These are phyloP conservation scores for Ceratocystis eucalypticola DNA, from an alignment of 2,329 filamentous ascomycete species.

Conservation along the genomic window DNA sequence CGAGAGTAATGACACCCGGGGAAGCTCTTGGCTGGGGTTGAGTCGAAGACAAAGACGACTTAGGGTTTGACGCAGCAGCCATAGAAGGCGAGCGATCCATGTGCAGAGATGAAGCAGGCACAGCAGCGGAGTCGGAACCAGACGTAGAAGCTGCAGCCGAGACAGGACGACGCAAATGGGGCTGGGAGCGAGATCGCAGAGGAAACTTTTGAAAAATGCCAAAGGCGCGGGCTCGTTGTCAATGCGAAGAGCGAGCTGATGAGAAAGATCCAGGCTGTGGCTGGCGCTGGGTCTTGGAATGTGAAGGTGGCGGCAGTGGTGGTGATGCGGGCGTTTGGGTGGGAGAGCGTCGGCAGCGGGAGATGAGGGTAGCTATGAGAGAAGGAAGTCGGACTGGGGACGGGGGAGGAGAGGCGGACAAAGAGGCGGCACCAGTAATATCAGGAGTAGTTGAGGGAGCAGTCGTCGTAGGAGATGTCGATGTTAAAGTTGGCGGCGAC, in stretches of 20 bases:
- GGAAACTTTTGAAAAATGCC: conserved; percentile 17
- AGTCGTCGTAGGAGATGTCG: not conserved
- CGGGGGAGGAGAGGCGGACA: not conserved
- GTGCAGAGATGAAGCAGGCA: not conserved
- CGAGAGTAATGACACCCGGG: not conserved
- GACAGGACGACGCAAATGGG: conserved; percentile 3
- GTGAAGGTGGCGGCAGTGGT: not conserved
- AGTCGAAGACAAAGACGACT: not conserved
- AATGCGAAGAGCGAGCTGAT: conserved; percentile 10
- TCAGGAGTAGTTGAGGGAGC: not conserved
- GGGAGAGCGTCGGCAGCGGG: conserved; percentile 11
- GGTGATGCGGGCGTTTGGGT: not conserved
- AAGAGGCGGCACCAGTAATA: not conserved
- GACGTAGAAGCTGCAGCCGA: not conserved
- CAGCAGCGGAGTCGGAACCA: not conserved
- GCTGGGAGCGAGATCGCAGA: conserved; percentile 13
- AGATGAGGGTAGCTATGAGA: conserved; percentile 13
- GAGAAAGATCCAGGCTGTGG: not conserved
- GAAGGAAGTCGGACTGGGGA: conserved; percentile 7
- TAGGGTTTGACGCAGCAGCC: not conserved
- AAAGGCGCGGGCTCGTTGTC: conserved; percentile 19
- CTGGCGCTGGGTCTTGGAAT: no score
- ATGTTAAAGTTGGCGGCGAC: not conserved
- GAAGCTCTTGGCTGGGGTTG: not conserved
- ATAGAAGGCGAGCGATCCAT: not conserved